These are phyloP conservation scores for Solanum gracilifrons DNA, from an alignment of 257 asterid species.

Conservation along the genomic window DNA sequence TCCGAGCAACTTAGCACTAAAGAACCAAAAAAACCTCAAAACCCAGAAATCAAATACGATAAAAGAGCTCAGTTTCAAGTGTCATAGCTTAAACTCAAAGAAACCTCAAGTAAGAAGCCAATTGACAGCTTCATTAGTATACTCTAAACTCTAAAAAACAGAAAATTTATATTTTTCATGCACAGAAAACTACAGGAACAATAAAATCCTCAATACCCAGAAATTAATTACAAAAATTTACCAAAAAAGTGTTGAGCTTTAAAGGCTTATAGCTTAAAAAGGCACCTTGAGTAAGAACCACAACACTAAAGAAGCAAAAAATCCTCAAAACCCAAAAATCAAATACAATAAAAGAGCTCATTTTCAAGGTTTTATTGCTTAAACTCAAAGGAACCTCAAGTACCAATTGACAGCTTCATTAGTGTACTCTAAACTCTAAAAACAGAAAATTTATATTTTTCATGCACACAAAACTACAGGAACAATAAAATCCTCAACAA, in stretches of 20 bases:
- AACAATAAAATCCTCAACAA: neutral
- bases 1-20: neutral
- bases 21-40: neutral
- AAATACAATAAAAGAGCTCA: neutral
- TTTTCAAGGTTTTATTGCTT: neutral
- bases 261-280: neutral
- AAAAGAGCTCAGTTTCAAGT: neutral
- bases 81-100: neutral
- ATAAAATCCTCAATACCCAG: neutral
- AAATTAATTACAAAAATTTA: neutral
- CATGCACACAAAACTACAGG: neutral
- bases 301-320: neutral
- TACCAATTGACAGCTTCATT: neutral
- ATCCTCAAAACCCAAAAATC: neutral
- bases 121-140: neutral
- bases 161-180: neutral
- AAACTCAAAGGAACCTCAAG: neutral
- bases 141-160: neutral
- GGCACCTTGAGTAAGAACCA: slow-evolving; percentile 43
- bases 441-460: neutral
- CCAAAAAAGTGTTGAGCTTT: neutral
- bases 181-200: neutral
- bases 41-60: neutral
- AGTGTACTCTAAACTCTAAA: neutral
- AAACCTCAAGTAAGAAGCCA: neutral